Base-by-base conservation (phyloP, 2,329 filamentous ascomycete genomes). In the Peltaster fructicola region DNA sequence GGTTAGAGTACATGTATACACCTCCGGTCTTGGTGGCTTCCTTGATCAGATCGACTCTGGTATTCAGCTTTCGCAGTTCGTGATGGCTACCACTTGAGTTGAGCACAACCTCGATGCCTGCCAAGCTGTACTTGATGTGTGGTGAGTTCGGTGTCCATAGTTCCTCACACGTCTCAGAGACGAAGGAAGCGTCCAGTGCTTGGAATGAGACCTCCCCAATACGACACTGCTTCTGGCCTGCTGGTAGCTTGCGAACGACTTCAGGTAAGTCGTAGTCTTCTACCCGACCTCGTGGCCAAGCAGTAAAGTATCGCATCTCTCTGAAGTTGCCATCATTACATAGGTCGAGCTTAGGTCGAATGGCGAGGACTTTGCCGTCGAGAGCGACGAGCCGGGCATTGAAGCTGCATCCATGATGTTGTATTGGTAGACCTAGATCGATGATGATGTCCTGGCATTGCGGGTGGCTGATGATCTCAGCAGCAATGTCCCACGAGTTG, bases 71-170 rank as follows among this genome's bases (percentile, higher is more conserved):
- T 10, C 70, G 56, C 6, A 80, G 50, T 36, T 70, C 63, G 39
- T 70, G 68, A 44, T 85, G 78, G 8, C 61, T 69, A 5, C 70
- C 76, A 26, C 62, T 70, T 3, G 62, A 68, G 47, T 85, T 85
- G 6, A 68, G 68, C 7, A 52, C 38, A 17, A 52, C 51, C 30
- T 51, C 78, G 5, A 69, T 67, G 4, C 79, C 78, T 38, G 71
- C 61, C 2, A 81, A 54, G n/a, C 65, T 63, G 54, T 71, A 69
- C 7, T 56, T 51, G 15, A 62, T 63, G 34, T 69, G 64, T 4
- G 68, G 66, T 7, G 57, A 57, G 5, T 59, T 53, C 2, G 67
- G 65, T 5, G 65, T 70, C 43, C 71, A 75, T 2, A 75, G 51
- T 38, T 75, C 71, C 44, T 79, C 73, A 35, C 73, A 79, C 0